A percentile compares a stretch with the other conserved stretches of the same genome.
Evolutionary conservation across 2,329 filamentous ascomycete genomes (phyloP).

Genomic region (Pseudocercospora macadamiae): DNA sequence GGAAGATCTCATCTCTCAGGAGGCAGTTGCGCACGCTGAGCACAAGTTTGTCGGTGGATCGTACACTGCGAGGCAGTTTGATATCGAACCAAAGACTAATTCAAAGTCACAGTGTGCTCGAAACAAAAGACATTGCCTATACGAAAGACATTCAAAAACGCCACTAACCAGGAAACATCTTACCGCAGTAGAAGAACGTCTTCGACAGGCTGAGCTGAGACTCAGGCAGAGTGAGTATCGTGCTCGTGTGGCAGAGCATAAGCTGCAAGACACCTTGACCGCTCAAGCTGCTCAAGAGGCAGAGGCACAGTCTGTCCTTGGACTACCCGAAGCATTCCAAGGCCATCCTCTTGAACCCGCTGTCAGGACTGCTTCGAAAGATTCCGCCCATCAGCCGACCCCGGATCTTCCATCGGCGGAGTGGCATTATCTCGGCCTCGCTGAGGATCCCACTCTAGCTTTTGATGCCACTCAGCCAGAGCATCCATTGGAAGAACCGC

Average conservation of each 20-base stretch:
- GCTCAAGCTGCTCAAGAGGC: background rate
- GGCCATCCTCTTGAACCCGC: background rate
- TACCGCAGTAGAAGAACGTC: slow-evolving; percentile 49
- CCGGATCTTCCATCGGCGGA: background rate
- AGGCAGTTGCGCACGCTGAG: too few species aligned
- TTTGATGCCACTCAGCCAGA: background rate
- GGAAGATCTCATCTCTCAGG: too few species aligned
- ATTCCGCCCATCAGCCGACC: background rate
- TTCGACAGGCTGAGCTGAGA: slow-evolving; percentile 37
- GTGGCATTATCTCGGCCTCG: slow-evolving; percentile 15
- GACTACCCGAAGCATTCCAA: background rate
- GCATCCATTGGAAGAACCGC: slow-evolving; percentile 30
- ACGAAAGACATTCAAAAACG: slow-evolving; percentile 53
- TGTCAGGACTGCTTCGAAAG: background rate
- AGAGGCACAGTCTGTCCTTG: background rate
- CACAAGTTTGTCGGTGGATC: too few species aligned
- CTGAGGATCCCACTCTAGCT: background rate
- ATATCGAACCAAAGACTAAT: too few species aligned
- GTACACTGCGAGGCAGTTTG: too few species aligned
- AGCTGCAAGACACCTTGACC: slow-evolving; percentile 15
- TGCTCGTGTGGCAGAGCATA: slow-evolving; percentile 28
- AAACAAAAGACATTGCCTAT: slow-evolving; percentile 52
- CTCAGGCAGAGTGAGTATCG: slow-evolving; percentile 26
- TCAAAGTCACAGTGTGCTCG: too few species aligned
- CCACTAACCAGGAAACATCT: slow-evolving; percentile 53